These are phyloP conservation scores for Phlyctochytrium bullatum DNA, from an alignment of 192 early-diverging fungal species.

Conservation along the genomic window DNA sequence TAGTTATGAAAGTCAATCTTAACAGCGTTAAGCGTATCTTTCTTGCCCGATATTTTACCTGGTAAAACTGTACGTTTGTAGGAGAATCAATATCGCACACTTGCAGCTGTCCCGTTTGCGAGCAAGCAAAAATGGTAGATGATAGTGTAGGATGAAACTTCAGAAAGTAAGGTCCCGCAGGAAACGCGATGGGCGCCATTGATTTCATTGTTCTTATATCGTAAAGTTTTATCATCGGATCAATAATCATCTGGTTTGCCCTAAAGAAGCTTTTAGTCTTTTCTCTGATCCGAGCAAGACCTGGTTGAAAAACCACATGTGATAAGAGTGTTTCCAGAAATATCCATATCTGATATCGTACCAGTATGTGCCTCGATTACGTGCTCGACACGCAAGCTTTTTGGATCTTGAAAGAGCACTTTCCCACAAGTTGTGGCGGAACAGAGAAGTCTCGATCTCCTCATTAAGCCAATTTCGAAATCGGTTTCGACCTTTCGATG, in stretches of 20 bases:
- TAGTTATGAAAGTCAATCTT: slow-evolving; percentile 34
- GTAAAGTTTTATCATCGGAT: slow-evolving; percentile 79
- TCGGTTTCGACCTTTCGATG: slow-evolving; percentile 41
- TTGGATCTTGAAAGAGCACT: slow-evolving; percentile 66
- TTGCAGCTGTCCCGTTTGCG: slow-evolving; percentile 69
- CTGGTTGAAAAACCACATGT: slow-evolving; percentile 74
- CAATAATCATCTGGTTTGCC: slow-evolving; percentile 61
- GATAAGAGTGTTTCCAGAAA: slow-evolving; percentile 67
- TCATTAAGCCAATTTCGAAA: slow-evolving; percentile 46
- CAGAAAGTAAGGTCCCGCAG: slow-evolving; percentile 62
- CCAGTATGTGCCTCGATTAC: slow-evolving; percentile 74
- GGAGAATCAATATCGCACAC: slow-evolving; percentile 60
- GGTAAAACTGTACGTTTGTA: slow-evolving; percentile 27
- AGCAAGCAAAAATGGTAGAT: slow-evolving; percentile 61
- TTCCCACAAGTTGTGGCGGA: slow-evolving; percentile 66
- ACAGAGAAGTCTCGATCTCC: slow-evolving; percentile 57
- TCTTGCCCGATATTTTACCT: slow-evolving; percentile 24
- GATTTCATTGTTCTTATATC: slow-evolving; percentile 72
- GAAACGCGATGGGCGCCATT: slow-evolving; percentile 70
- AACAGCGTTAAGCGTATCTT: not conserved
- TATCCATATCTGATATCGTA: slow-evolving; percentile 71
- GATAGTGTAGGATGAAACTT: slow-evolving; percentile 70
- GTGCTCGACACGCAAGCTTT: slow-evolving; percentile 59
- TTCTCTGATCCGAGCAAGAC: slow-evolving; percentile 27
- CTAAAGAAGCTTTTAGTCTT: slow-evolving; percentile 28